Evolutionary conservation across 164 flowering plant genomes (phyloP).

Genomic region (grape (Vitis vinifera)): ASM3070453v1 NC_081806.1:958501-959000

Average conservation of each 20-base stretch:
- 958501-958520: too few species aligned
- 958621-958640: too few species aligned
- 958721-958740: slow-evolving; percentile 92
- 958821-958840: slow-evolving; percentile 53
- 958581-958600: too few species aligned
- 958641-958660: too few species aligned
- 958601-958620: too few species aligned
- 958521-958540: too few species aligned
- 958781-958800: slow-evolving; percentile 92
- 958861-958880: slow-evolving; percentile 91
- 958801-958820: slow-evolving; percentile 92
- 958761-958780: slow-evolving; percentile 84
- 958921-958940: slow-evolving; percentile 95
- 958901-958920: slow-evolving; percentile 98
- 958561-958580: too few species aligned
- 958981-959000: slow-evolving; percentile 63
- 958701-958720: background rate
- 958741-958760: slow-evolving; percentile 97
- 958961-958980: slow-evolving; percentile 80
- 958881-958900: slow-evolving; percentile 99
- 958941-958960: slow-evolving; percentile 97
- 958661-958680: too few species aligned
- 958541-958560: too few species aligned
- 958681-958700: too few species aligned
- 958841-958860: slow-evolving; percentile 86